A percentile compares a stretch with the other conserved stretches of the same genome.
These are phyloP conservation scores for Fusarium oligoseptatum DNA, from an alignment of 2,329 filamentous ascomycete species.

Conservation along the genomic window DNA sequence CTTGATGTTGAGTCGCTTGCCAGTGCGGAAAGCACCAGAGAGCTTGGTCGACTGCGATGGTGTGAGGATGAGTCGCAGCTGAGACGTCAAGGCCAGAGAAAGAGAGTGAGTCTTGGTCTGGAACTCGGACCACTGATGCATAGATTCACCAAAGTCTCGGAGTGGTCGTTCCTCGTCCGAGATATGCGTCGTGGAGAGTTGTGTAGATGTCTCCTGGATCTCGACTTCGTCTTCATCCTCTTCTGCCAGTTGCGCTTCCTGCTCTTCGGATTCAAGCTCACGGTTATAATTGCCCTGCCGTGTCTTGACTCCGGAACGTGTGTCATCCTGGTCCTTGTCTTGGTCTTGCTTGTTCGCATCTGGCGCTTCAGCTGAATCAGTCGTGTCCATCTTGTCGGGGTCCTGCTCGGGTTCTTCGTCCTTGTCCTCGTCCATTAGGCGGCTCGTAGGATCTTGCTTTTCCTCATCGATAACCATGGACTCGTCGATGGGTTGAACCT, in stretches of 20 bases:
- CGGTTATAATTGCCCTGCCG: constrained; percentile 70
- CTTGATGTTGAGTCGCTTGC: constrained; percentile 98
- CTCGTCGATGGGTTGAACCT: constrained; percentile 87
- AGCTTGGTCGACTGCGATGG: constrained; percentile 97
- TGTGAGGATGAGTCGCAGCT: constrained; percentile 93
- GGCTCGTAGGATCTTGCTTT: constrained; percentile 63
- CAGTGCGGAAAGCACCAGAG: constrained; percentile 95
- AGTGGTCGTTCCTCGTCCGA: constrained; percentile 59
- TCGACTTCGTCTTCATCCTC: constrained; percentile 63
- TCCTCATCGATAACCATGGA: constrained; percentile 87
- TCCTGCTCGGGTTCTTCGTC: constrained; percentile 59
- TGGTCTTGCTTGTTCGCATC: constrained; percentile 59
- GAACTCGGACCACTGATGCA: constrained; percentile 86
- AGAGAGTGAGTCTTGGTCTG: constrained; percentile 87
- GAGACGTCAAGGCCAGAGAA: constrained; percentile 90
- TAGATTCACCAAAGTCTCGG: constrained; percentile 67
- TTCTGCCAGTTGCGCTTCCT: constrained; percentile 59
- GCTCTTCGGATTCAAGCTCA: constrained; percentile 60
- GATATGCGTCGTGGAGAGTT: constrained; percentile 82
- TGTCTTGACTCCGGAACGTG: constrained; percentile 71
- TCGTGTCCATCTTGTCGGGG: constrained; percentile 60
- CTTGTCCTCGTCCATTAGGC: constrained; percentile 68
- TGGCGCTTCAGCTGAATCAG: constrained; percentile 49
- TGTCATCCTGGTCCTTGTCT: constrained; percentile 65
- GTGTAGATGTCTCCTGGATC: constrained; percentile 68